Base-by-base conservation (phyloP, 2,329 filamentous ascomycete species). In the Fusarium fracticaudum region DNA sequence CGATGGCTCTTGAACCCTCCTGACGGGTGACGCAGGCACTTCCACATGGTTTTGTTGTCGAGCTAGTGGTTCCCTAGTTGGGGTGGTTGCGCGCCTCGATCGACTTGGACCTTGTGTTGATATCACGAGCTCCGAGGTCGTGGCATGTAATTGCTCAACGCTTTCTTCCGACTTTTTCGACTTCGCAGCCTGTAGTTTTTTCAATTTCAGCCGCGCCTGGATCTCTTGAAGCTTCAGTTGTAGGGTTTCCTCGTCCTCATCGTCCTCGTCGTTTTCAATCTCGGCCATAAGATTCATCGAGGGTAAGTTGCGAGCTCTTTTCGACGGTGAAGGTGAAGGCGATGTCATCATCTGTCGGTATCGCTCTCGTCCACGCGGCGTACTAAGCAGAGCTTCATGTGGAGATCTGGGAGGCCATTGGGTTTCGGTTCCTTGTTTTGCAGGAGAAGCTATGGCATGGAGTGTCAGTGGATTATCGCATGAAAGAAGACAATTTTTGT, bases 191-290 rank as follows among this genome's bases (percentile, higher is more conserved):
- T 96, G 93, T 20, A 98, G 85, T 79, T 92, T 95, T 83, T 98
- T 98, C 73, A 98, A 83, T 82, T 92, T 96, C 60, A 98, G 84
- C 69, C 93, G 92, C 12, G 95, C 94, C 82, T 98, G 92, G 67
- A 99, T 97, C 63, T 94, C 94, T 73, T 95, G 91, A 10, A 98
- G 85, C 80, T 97, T 92, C 71, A 99, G 85, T 79, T 97, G 91
- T 40, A 98, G 84, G 3, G 91, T 97, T 85, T 98, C 95, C 81
- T 98, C 96, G 76, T 97, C 95, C 12, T 97, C 93, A 9, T 94
- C 92, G 0, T 92, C 90, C 15, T 91, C 87, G 9, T 84, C 85
- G 8, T 86, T 84, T 10, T 83, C 84, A 55, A 79, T 79, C 44
- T 78, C 73, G 22, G 77, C 71, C 43, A 80, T 64, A n/a, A 81